phyloP scores from a whole-genome alignment of 1,284 basidiomycete species.

The Anthracocystis panici-leucophaei region DNA sequence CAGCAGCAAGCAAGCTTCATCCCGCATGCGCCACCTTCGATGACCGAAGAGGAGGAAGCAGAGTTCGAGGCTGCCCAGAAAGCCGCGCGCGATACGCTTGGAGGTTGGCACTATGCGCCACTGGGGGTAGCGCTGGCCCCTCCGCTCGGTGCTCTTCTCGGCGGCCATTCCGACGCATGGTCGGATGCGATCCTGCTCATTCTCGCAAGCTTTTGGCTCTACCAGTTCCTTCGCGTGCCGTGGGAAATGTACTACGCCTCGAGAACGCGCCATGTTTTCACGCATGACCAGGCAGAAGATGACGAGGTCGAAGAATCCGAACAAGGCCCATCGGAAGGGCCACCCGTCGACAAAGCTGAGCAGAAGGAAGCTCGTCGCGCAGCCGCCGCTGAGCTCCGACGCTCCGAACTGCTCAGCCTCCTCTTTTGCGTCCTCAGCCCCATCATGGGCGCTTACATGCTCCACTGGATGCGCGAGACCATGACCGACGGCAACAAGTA shows the following conservation, averaged over 20 bases:
- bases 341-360: slow-evolving; percentile 16
- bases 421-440: slow-evolving; percentile 65
- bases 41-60: slow-evolving; percentile 57
- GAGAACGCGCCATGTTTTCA: slow-evolving; percentile 57
- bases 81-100: slow-evolving; percentile 37
- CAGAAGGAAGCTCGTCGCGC: slow-evolving; percentile 34
- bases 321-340: not conserved
- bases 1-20: slow-evolving; percentile 15
- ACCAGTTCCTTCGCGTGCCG: slow-evolving; percentile 59
- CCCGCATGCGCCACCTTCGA: slow-evolving; percentile 25
- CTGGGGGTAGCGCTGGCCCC: slow-evolving; percentile 60
- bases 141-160: slow-evolving; percentile 57
- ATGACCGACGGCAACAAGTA: slow-evolving; percentile 66
- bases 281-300: slow-evolving; percentile 54
- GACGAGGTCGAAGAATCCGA: slow-evolving; percentile 22
- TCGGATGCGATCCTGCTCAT: slow-evolving; percentile 70
- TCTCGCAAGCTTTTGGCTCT: slow-evolving; percentile 69
- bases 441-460: slow-evolving; percentile 65
- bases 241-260: slow-evolving; percentile 51
- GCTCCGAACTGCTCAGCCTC: slow-evolving; percentile 67
- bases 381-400: slow-evolving; percentile 63
- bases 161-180: slow-evolving; percentile 70
- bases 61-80: slow-evolving; percentile 79
- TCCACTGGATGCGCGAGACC: slow-evolving; percentile 65
- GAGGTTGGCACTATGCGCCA: slow-evolving; percentile 63